Evolutionary conservation across 2,329 filamentous ascomycete genomes (phyloP).

Genomic region (Alternaria angustiovoidea): DNA sequence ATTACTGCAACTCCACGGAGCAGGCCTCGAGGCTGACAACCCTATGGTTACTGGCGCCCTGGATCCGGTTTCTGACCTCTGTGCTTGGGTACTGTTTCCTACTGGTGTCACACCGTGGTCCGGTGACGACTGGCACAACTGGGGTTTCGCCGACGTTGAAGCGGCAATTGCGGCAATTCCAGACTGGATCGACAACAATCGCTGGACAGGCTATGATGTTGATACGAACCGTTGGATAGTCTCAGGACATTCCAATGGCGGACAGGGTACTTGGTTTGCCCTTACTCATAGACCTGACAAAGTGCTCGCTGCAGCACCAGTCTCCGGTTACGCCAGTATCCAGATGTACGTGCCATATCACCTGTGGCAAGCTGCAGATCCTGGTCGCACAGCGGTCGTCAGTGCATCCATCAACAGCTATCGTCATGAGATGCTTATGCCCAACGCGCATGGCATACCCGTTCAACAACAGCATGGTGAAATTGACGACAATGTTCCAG

Average conservation of each 20-base stretch:
- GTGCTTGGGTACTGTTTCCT: constrained; percentile 64
- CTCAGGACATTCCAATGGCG: constrained; percentile 67
- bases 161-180: constrained; percentile 60
- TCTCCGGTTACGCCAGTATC: constrained; percentile 67
- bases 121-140: constrained; percentile 68
- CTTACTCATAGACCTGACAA: constrained; percentile 65
- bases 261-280: constrained; percentile 66
- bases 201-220: constrained; percentile 59
- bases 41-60: constrained; percentile 57
- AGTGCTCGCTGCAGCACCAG: constrained; percentile 63
- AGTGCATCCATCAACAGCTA: constrained; percentile 61
- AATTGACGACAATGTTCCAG: constrained; percentile 66
- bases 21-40: constrained; percentile 63
- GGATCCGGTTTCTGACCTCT: constrained; percentile 60
- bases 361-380: constrained; percentile 64
- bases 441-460: constrained; percentile 61
- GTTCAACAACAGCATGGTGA: constrained; percentile 66
- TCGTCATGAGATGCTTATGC: constrained; percentile 63
- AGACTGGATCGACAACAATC: constrained; percentile 58
- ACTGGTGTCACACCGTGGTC: constrained; percentile 67
- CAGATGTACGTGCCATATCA: constrained; percentile 67
- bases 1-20: constrained; percentile 63
- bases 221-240: constrained; percentile 61
- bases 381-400: constrained; percentile 58
- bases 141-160: constrained; percentile 65